These are phyloP conservation scores for Themeda triandra DNA, from an alignment of 176 grass and related monocot genomes.

Conservation along the genomic window DNA sequence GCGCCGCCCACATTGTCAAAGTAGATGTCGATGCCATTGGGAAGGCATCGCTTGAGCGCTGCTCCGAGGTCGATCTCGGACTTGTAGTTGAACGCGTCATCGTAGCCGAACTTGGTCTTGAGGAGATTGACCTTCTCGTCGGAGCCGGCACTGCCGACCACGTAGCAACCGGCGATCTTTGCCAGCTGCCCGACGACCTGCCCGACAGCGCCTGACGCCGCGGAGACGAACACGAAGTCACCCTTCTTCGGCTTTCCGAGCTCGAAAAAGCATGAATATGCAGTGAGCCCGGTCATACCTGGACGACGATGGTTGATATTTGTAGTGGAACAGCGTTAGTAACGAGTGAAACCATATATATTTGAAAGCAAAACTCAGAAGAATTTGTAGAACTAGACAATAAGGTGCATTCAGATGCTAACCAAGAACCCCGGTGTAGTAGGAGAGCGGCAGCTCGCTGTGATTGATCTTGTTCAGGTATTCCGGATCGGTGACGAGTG, in stretches of 20 bases:
- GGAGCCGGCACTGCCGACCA: conserved; percentile 47
- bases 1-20: conserved; percentile 17
- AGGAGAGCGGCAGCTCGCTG: conserved; percentile 10
- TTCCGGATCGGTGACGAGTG: not conserved
- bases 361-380: too few species aligned
- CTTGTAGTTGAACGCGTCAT: conserved; percentile 61
- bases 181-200: conserved; percentile 61
- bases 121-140: conserved; percentile 58
- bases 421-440: conserved; percentile 35
- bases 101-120: conserved; percentile 45
- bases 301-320: too few species aligned
- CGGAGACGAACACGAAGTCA: conserved; percentile 37
- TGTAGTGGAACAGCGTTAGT: too few species aligned
- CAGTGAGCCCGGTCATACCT: conserved; percentile 45
- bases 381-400: too few species aligned
- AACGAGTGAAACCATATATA: too few species aligned
- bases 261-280: conserved; percentile 41
- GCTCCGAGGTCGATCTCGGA: conserved; percentile 24
- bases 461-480: conserved; percentile 28
- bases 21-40: conserved; percentile 57
- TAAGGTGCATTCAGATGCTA: not conserved
- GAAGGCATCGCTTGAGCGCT: conserved; percentile 42
- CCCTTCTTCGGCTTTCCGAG: conserved; percentile 18
- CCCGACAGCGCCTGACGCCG: conserved; percentile 46
- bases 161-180: conserved; percentile 56